Percentiles rank a stretch among this genome's conserved stretches.
Evolutionary conservation across 495 filamentous ascomycete species (phyloP).

Genomic region (Wilcoxina mikolae): DNA sequence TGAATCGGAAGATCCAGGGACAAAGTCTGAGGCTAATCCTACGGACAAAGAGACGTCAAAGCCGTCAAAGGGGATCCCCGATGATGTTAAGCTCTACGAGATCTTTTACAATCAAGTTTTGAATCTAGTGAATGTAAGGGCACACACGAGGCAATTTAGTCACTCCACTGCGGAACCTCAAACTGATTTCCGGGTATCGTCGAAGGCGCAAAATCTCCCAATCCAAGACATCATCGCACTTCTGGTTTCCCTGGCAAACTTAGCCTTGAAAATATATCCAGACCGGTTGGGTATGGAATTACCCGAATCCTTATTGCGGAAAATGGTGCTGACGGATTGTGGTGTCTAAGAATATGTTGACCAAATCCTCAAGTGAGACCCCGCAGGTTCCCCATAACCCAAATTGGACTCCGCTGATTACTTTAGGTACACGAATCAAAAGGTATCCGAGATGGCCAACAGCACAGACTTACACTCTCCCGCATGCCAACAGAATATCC

Average conservation of each 20-base stretch:
- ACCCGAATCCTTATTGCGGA: not conserved
- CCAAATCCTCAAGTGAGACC: constrained; percentile 58
- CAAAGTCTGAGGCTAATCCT: constrained; percentile 18
- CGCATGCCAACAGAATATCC: constrained; percentile 71
- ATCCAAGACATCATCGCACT: constrained; percentile 92
- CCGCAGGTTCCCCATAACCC: not conserved
- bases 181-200: constrained; percentile 29
- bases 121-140: constrained; percentile 54
- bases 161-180: constrained; percentile 19
- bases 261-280: constrained; percentile 90
- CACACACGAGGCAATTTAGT: constrained; percentile 28
- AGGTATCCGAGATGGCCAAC: constrained; percentile 78
- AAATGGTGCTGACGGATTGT: constrained; percentile 9
- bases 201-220: constrained; percentile 63
- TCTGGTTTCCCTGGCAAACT: constrained; percentile 77
- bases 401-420: constrained; percentile 5
- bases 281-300: constrained; percentile 44
- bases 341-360: constrained; percentile 67
- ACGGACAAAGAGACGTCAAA: constrained; percentile 35
- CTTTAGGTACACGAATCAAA: constrained; percentile 52
- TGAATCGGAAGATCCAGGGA: constrained; percentile 26
- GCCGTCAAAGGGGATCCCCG: constrained; percentile 51
- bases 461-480: constrained; percentile 86
- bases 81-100: constrained; percentile 82
- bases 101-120: constrained; percentile 96